Conservation (phyloP, 2,329 filamentous ascomycete species). For the Acrodontium crateriforme region DNA sequence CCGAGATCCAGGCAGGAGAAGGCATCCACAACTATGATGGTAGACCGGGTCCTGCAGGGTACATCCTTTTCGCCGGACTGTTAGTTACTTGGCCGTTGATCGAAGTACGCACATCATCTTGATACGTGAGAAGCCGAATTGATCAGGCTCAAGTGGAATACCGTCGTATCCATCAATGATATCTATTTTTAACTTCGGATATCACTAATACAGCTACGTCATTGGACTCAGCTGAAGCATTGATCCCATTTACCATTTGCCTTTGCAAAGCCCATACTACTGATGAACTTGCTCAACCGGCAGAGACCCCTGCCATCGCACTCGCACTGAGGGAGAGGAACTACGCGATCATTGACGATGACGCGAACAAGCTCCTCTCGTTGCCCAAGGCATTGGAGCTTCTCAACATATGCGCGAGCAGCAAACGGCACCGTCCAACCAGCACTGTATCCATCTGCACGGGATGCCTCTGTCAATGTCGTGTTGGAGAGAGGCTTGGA, state of each 20-base stretch:
- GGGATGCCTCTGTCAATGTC: conserved; percentile 33
- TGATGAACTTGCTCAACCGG: conserved; percentile 53
- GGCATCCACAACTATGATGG: too few relatives aligned
- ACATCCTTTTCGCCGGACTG: too few relatives aligned
- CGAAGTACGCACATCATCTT: too few relatives aligned
- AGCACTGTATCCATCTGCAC: conserved; percentile 56
- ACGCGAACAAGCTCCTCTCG: conserved; percentile 61
- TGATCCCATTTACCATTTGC: conserved; percentile 58
- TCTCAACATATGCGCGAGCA: conserved; percentile 72
- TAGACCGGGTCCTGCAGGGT: too few relatives aligned
- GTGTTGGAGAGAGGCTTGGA: conserved; percentile 37
- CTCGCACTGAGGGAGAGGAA: conserved; percentile 55
- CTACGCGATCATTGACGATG: conserved; percentile 71
- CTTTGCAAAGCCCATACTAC: conserved; percentile 60
- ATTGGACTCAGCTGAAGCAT: conserved; percentile 32
- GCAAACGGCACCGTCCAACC: conserved; percentile 74
- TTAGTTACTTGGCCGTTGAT: too few relatives aligned
- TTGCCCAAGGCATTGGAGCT: conserved; percentile 53
- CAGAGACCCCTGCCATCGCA: conserved; percentile 61
- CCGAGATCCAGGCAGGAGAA: too few relatives aligned
- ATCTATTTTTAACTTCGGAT: too few relatives aligned
- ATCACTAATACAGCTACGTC: too few relatives aligned
- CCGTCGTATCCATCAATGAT: too few relatives aligned
- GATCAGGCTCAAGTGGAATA: too few relatives aligned
- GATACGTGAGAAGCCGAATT: too few relatives aligned